Evolutionary conservation across 768 basidiomycete species (phyloP), one percentile per base, ranked within the genome.

Genomic region (Zangia roseola): DNA sequence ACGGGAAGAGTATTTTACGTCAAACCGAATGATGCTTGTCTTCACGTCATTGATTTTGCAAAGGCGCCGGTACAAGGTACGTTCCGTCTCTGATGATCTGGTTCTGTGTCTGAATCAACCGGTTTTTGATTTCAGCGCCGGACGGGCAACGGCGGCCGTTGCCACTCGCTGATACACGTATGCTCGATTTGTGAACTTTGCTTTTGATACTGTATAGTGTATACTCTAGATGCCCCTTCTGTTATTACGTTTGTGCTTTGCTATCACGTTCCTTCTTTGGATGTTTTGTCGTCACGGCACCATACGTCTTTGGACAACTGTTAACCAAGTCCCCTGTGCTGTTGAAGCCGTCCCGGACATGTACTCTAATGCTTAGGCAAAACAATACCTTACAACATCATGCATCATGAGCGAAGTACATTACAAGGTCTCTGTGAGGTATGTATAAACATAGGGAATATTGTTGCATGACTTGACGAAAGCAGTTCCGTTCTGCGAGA

Each of bases 1-100:
- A 80, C 78, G 12, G 84, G 84, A 4, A 72, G 83, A 33, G 70
- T 86, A 13, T 78, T 79, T 55, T 65, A 84, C 7, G 76, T 77
- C 38, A 68, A 72, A 26, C 71, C 71, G 12, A 56, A 72, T 8
- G 74, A 73, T 24, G 45, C 66, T 4, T 50, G 63, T 13, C 68
- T 84, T 36, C 63, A 70, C 26, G 71, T 84, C 28, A 58, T 79
- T 47, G 82, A 84, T 56, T 76, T 79, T 40, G 75, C 75, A 7
- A 57, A 61, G 40, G 63, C 65, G 6, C 71, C 69, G 2, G 48
- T 58, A 12, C 61, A 67, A 55, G 65, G 72, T 74, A 40, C 28
- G 67, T 35, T 9, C 14, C 28, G 10, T 4, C 13, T 49, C 56
- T 39, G 54, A 50, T 35, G 14, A 3, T 34, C n/a, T 34, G 35